Evolutionary conservation across 2,329 filamentous ascomycete species (phyloP), one percentile per base, ranked within the genome.

Genomic region (Fusarium graminum): DNA sequence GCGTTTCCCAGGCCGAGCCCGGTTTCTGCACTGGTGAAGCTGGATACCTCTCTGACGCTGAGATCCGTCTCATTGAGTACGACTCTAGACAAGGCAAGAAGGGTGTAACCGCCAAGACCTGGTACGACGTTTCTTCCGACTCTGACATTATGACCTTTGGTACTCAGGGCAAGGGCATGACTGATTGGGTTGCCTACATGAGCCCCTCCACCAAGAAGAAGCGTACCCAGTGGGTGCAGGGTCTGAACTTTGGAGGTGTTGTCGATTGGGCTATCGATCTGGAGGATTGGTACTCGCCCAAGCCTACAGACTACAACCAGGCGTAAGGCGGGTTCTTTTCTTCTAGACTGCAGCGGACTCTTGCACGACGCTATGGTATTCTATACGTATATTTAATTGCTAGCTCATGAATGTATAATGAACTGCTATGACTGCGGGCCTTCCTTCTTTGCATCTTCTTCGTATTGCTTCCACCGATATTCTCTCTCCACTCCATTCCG

Each of bases 381-480:
- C 12, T 34, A 17, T 10, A 40, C 28, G 19, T 57, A 52, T 56
- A 57, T 30, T 49, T 42, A 44, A 45, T 29, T 52, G 25, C 6
- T 51, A 65, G 36, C 45, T 46, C 29, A 60, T 42, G 39, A 60
- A 36, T 43, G 45, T 40, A 46, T 54, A 19, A 65, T 22, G 17
- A 55, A 13, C 32, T 65, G 54, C 8, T 25, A 28, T 7, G 17
- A 14, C 3, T 47, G 6, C 3, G 30, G 34, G 36, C 16, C 26
- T 14, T 59, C 57, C 11, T 69, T 72, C 26, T 63, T 69, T 0
- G 54, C 65, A 32, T 74, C 71, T 26, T 68, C 56, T 14, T 72
- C 72, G 19, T 74, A 71, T 45, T 75, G 69, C 55, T 83, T 82
- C 82, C 81, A 83, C n/a, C 82, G 74, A 56, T 84, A 85, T 72